These are phyloP conservation scores for Zymoseptoria passerinii DNA, from an alignment of 2,329 filamentous ascomycete species.

Conservation along the genomic window DNA sequence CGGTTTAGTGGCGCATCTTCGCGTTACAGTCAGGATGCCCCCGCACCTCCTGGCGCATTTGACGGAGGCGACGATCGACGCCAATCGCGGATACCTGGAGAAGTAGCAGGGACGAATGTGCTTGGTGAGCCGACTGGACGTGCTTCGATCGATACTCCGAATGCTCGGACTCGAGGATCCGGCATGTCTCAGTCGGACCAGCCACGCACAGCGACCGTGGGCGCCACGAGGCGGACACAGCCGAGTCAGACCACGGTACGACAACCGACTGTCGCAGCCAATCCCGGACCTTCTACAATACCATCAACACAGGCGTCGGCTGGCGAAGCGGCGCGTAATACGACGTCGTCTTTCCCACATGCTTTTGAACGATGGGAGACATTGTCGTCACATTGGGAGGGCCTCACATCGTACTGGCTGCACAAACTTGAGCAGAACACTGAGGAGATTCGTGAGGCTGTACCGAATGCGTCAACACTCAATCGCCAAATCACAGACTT, in stretches of 20 bases:
- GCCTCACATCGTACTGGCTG: constrained; percentile 95
- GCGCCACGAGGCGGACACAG: constrained; percentile 18
- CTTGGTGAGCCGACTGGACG: constrained; percentile 27
- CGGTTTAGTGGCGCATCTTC: constrained; percentile 21
- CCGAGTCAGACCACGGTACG: constrained; percentile 17
- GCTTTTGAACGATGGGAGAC: constrained; percentile 98
- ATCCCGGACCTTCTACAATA: constrained; percentile 13
- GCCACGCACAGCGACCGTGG: constrained; percentile 17
- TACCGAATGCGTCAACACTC: constrained; percentile 73
- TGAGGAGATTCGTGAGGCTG: constrained; percentile 69
- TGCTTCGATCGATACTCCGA: constrained; percentile 17
- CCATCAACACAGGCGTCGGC: constrained; percentile 10
- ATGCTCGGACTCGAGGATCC: constrained; percentile 12
- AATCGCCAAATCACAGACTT: constrained; percentile 91
- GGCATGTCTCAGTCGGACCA: constrained; percentile 20
- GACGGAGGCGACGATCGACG: constrained; percentile 15
- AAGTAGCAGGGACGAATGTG: constrained; percentile 26
- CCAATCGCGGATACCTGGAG: constrained; percentile 18
- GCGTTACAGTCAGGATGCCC: constrained; percentile 23
- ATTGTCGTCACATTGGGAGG: constrained; percentile 95
- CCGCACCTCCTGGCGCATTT: constrained; percentile 17
- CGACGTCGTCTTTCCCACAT: constrained; percentile 72
- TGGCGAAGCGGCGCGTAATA: constrained; percentile 18
- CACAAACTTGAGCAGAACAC: constrained; percentile 84
- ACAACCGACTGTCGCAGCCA: constrained; percentile 16